A percentile compares a stretch with the other conserved stretches of the same genome.
Conservation (phyloP, 768 basidiomycete genomes). For the Termitomyces sp. region DNA sequence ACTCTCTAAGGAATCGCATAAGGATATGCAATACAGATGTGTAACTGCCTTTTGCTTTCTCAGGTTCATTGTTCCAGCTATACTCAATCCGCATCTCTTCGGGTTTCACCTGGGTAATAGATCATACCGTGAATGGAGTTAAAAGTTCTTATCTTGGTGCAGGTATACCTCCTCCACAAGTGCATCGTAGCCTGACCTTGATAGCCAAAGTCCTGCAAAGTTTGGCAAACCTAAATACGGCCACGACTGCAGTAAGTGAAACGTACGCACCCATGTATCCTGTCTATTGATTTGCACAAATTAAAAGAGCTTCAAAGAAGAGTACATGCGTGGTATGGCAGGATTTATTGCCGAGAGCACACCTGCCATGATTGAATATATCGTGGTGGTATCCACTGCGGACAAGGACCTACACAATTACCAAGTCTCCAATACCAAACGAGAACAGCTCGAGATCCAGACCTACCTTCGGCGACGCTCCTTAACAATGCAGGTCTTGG, state of each 20-base stretch:
- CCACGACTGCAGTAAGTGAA: constrained; percentile 18
- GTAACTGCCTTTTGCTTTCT: constrained; percentile 89
- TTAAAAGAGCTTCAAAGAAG: constrained; percentile 44
- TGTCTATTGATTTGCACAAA: neutral
- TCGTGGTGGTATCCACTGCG: constrained; percentile 63
- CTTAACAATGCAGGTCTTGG: constrained; percentile 47
- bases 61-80: constrained; percentile 85
- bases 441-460: constrained; percentile 48
- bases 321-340: constrained; percentile 76
- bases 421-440: constrained; percentile 30
- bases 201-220: constrained; percentile 90
- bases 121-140: neutral
- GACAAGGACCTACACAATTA: constrained; percentile 23
- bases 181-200: constrained; percentile 77
- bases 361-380: constrained; percentile 75
- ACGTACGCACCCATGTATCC: neutral
- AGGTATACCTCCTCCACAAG: constrained; percentile 63
- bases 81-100: constrained; percentile 84
- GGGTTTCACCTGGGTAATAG: constrained; percentile 65
- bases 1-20: constrained; percentile 35
- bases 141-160: neutral
- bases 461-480: constrained; percentile 55
- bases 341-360: constrained; percentile 62
- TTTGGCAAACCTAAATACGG: constrained; percentile 77
- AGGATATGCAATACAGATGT: constrained; percentile 68